A percentile compares a stretch with the other conserved stretches of the same genome.
phyloP scores from a whole-genome alignment of 2,329 filamentous ascomycete species.

The Fusarium goolgardi region DNA sequence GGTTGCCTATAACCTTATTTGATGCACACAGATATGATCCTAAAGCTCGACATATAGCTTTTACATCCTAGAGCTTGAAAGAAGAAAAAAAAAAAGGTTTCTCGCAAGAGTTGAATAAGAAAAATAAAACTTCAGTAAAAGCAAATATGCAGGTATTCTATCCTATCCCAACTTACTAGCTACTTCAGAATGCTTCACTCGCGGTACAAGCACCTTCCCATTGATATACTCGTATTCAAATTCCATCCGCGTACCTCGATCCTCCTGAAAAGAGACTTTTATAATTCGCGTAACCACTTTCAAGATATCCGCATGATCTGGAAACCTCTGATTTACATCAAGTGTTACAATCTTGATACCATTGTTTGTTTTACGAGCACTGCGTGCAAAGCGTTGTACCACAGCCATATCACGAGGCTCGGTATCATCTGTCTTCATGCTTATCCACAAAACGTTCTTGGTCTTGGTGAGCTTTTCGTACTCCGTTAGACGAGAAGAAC shows the following conservation, averaged over 20 bases:
- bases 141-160: background rate
- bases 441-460: conserved; percentile 4
- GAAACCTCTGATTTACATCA: background rate
- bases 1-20: background rate
- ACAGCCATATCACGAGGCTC: background rate
- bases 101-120: background rate
- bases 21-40: background rate
- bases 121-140: background rate
- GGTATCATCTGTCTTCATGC: background rate
- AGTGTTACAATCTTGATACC: conserved; percentile 3
- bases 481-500: fast-evolving
- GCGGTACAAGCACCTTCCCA: conserved; percentile 2
- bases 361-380: background rate
- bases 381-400: background rate
- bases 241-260: conserved; percentile 3
- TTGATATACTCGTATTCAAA: conserved; percentile 26
- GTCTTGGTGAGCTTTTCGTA: background rate
- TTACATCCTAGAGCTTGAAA: no score
- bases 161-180: background rate
- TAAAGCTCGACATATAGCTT: background rate
- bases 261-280: conserved; percentile 12
- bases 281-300: conserved; percentile 15
- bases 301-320: background rate
- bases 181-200: background rate
- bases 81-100: background rate